These are phyloP conservation scores for Aspergillus fischeri DNA, from an alignment of 2,329 filamentous ascomycete species.

Conservation along the genomic window DNA sequence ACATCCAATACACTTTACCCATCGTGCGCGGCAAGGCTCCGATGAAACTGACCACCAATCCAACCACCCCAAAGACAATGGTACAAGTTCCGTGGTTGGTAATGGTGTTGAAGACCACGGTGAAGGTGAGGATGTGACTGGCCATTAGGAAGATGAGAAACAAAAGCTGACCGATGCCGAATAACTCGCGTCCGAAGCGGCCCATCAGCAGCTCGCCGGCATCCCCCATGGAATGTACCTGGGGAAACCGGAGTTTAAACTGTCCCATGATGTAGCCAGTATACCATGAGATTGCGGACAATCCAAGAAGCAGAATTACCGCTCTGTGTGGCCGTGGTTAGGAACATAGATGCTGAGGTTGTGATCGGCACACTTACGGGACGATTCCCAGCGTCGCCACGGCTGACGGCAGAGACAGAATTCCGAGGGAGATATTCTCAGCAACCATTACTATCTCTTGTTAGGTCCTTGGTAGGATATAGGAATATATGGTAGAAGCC, in stretches of 20 bases:
- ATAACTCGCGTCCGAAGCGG: slow-evolving; percentile 57
- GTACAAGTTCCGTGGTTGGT: slow-evolving; percentile 60
- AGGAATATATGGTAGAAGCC: slow-evolving; percentile 3
- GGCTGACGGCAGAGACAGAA: slow-evolving; percentile 53
- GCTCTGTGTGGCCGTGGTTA: slow-evolving; percentile 30
- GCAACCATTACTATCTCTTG: slow-evolving; percentile 50
- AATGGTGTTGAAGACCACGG: slow-evolving; percentile 63
- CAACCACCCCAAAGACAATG: slow-evolving; percentile 59
- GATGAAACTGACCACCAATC: slow-evolving; percentile 54
- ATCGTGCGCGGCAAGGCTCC: slow-evolving; percentile 60
- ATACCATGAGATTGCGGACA: slow-evolving; percentile 55
- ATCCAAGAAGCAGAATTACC: slow-evolving; percentile 49
- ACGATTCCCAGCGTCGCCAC: slow-evolving; percentile 53
- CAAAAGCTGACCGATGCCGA: slow-evolving; percentile 58
- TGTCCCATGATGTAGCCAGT: slow-evolving; percentile 58
- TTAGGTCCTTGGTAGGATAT: neutral
- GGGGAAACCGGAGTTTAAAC: slow-evolving; percentile 54
- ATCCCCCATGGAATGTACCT: slow-evolving; percentile 64
- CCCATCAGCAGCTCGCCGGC: slow-evolving; percentile 62
- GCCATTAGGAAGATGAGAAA: slow-evolving; percentile 66
- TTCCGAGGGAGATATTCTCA: slow-evolving; percentile 56
- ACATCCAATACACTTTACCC: slow-evolving; percentile 58
- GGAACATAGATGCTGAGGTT: neutral
- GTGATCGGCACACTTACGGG: slow-evolving; percentile 34
- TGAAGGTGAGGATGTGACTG: slow-evolving; percentile 67